phyloP scores from a whole-genome alignment of 108 stramenopile genomes.

The Cyclotella cryptica region DNA sequence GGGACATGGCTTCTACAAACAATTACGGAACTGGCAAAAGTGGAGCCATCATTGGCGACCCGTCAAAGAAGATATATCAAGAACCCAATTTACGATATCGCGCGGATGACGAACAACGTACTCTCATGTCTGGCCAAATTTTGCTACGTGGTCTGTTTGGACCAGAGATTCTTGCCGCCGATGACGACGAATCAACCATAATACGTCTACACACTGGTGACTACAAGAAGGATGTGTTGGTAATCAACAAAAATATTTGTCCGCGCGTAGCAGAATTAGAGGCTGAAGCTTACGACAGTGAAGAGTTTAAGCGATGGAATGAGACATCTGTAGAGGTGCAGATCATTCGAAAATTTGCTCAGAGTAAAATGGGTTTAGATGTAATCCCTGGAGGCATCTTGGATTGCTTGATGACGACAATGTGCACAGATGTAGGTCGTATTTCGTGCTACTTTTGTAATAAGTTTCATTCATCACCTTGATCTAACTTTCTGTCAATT shows the following conservation, averaged over 20 bases:
- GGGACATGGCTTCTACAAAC: slow-evolving; percentile 51
- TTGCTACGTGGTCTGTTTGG: slow-evolving; percentile 83
- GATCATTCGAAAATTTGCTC: slow-evolving; percentile 29
- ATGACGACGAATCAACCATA: slow-evolving; percentile 43
- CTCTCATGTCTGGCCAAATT: slow-evolving; percentile 87
- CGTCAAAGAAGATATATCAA: slow-evolving; percentile 38
- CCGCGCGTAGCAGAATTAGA: slow-evolving; percentile 62
- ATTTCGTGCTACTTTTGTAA: background rate
- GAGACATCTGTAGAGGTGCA: slow-evolving; percentile 47
- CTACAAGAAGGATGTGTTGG: slow-evolving; percentile 72
- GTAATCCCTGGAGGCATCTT: slow-evolving; percentile 39
- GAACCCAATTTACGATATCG: slow-evolving; percentile 67
- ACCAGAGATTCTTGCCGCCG: slow-evolving; percentile 42
- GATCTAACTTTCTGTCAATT: background rate
- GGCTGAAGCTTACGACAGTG: slow-evolving; percentile 48
- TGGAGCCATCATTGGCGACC: slow-evolving; percentile 29
- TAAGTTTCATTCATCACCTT: background rate
- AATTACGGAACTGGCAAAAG: background rate
- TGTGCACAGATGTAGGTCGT: slow-evolving; percentile 72
- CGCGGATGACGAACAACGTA: slow-evolving; percentile 89
- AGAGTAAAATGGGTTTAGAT: slow-evolving; percentile 33
- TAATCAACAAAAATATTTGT: slow-evolving; percentile 68
- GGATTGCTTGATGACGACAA: slow-evolving; percentile 91
- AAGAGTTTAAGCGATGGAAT: slow-evolving; percentile 59
- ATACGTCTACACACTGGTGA: slow-evolving; percentile 84